Percentiles rank a stretch among this genome's conserved stretches.
These are phyloP conservation scores for Penicillium sp. DNA, from an alignment of 2,329 filamentous ascomycete species.

Conservation along the genomic window DNA sequence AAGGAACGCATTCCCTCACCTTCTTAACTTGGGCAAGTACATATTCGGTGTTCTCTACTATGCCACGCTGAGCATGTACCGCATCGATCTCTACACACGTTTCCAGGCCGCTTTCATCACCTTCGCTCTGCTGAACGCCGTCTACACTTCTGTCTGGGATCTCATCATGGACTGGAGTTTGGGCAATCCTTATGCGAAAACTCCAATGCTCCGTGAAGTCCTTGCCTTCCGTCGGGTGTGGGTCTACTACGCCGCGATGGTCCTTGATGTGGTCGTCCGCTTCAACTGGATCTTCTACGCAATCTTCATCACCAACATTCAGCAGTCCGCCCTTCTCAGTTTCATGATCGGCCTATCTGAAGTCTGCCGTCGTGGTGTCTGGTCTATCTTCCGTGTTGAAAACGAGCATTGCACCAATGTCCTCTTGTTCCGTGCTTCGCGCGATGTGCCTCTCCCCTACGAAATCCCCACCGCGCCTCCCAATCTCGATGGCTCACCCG, in stretches of 20 bases:
- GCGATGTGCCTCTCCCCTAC: constrained; percentile 86
- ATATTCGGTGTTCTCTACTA: constrained; percentile 78
- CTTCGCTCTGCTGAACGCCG: constrained; percentile 76
- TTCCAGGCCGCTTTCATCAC: constrained; percentile 73
- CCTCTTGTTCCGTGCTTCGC: constrained; percentile 80
- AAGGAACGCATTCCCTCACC: constrained; percentile 82
- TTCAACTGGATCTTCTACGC: constrained; percentile 96
- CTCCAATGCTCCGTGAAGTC: constrained; percentile 71
- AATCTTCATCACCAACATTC: constrained; percentile 74
- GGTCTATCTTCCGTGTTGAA: constrained; percentile 91
- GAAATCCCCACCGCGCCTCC: constrained; percentile 41
- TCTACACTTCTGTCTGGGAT: constrained; percentile 91
- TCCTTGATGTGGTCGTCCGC: constrained; percentile 78
- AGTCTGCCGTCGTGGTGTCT: constrained; percentile 81
- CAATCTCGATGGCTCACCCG: constrained; percentile 15
- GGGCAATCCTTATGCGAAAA: constrained; percentile 71
- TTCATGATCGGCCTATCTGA: constrained; percentile 80
- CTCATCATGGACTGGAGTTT: constrained; percentile 94
- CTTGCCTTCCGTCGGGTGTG: constrained; percentile 76
- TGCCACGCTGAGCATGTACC: constrained; percentile 77
- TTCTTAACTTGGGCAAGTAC: constrained; percentile 93
- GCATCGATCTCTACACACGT: constrained; percentile 62
- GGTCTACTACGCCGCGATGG: constrained; percentile 85
- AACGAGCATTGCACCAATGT: constrained; percentile 98
- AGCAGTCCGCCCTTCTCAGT: constrained; percentile 80